These are phyloP conservation scores for Cryptosporidium parvum DNA, from an alignment of 169 alveolate species.

Conservation along the genomic window DNA sequence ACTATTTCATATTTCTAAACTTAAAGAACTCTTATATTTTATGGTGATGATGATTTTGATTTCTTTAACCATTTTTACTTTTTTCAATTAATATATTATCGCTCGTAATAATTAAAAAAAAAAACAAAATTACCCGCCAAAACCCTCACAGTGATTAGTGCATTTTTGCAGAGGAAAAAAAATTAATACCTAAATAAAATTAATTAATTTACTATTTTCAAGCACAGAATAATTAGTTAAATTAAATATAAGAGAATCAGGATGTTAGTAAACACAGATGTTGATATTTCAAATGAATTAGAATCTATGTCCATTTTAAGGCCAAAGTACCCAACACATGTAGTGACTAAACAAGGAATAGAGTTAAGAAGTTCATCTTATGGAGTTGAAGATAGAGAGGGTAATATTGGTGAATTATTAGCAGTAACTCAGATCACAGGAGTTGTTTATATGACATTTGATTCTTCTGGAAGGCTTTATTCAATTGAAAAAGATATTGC, in stretches of 20 bases:
- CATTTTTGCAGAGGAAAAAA: neutral
- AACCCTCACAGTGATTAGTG: neutral
- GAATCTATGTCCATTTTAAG: constrained; percentile 28
- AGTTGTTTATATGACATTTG: constrained; percentile 69
- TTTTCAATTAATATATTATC: neutral
- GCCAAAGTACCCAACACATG: constrained; percentile 74
- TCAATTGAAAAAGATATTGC: constrained; percentile 36
- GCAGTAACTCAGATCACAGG: constrained; percentile 65
- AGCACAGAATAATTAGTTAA: neutral
- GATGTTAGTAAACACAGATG: neutral
- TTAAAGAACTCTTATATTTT: neutral
- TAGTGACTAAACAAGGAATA: constrained; percentile 38
- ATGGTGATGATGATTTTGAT: too few relatives aligned
- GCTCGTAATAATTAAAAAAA: neutral
- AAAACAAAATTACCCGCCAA: neutral
- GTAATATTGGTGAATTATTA: constrained; percentile 51
- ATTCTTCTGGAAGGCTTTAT: constrained; percentile 65
- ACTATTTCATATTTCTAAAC: too few relatives aligned
- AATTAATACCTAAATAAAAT: neutral
- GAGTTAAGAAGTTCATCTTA: constrained; percentile 60
- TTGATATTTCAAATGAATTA: neutral
- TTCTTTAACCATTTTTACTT: too few relatives aligned
- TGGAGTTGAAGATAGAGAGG: constrained; percentile 63
- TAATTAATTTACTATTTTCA: neutral
- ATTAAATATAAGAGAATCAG: neutral